A percentile compares a stretch with the other conserved stretches of the same genome.
These are phyloP conservation scores for Syncephalastrum racemosum DNA, from an alignment of 371 early-diverging fungal genomes.

Conservation along the genomic window DNA sequence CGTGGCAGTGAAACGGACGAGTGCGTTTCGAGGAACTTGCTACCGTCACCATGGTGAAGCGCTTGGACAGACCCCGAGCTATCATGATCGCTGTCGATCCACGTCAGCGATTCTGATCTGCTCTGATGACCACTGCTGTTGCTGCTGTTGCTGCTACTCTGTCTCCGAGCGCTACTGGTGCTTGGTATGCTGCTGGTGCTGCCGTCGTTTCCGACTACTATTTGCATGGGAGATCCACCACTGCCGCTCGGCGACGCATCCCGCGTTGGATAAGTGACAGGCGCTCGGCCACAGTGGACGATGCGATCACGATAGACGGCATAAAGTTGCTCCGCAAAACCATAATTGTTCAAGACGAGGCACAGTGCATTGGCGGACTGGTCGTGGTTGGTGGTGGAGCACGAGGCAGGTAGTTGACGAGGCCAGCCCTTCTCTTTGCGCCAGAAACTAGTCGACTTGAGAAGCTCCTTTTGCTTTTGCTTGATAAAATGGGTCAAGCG, in stretches of 20 bases:
- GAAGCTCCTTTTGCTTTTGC: constrained; percentile 18
- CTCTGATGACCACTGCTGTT: too few species aligned
- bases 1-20: constrained; percentile 13
- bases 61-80: neutral
- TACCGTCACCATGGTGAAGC: constrained; percentile 1
- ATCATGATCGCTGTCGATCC: constrained; percentile 22
- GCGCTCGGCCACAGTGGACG: constrained; percentile 46
- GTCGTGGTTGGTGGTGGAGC: constrained; percentile 51
- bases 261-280: constrained; percentile 6
- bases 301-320: constrained; percentile 48
- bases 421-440: constrained; percentile 49
- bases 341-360: constrained; percentile 45
- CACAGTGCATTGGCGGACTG: constrained; percentile 55
- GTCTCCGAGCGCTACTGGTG: constrained; percentile 6
- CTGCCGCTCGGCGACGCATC: constrained; percentile 1
- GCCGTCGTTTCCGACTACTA: neutral
- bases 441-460: constrained; percentile 28
- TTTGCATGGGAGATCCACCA: neutral
- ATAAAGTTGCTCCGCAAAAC: constrained; percentile 44
- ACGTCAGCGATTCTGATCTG: constrained; percentile 14
- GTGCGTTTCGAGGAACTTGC: constrained; percentile 19
- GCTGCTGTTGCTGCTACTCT: neutral
- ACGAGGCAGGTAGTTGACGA: constrained; percentile 46
- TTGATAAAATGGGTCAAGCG: constrained; percentile 38
- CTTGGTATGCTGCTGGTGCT: neutral